Evolutionary conservation across 331 rosid species (phyloP).

Genomic region (Telfairia occidentalis): DNA sequence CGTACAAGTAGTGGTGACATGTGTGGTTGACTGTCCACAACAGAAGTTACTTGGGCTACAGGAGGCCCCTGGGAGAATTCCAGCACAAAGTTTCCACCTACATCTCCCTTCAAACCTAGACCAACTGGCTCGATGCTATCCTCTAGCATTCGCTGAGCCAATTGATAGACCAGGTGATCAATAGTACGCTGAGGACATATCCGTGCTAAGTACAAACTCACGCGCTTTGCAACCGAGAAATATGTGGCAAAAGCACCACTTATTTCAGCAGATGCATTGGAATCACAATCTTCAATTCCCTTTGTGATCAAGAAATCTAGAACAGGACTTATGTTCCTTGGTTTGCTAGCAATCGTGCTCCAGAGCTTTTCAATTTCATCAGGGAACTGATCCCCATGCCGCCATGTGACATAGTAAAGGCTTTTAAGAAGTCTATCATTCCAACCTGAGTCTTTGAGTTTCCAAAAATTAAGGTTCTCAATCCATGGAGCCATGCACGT

Average conservation of each 20-base stretch:
- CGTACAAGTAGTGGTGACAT: conserved; percentile 99
- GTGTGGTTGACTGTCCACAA: conserved; percentile 90
- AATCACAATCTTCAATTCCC: conserved; percentile 99
- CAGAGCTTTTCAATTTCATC: conserved; percentile 99
- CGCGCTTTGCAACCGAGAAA: conserved; percentile 95
- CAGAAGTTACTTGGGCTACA: conserved; percentile 73
- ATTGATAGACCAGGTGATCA: conserved; percentile 92
- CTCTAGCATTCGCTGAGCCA: conserved; percentile 91
- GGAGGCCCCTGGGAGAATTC: conserved; percentile 99
- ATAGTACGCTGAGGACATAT: conserved; percentile 97
- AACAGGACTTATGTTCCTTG: conserved; percentile 92
- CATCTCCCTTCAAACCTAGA: conserved; percentile 58
- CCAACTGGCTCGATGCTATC: conserved; percentile 76
- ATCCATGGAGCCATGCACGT: conserved; percentile 99
- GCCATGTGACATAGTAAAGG: conserved; percentile 93
- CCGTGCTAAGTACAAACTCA: conserved; percentile 87
- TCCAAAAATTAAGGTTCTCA: conserved; percentile 95
- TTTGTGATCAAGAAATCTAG: conserved; percentile 93
- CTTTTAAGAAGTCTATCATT: conserved; percentile 89
- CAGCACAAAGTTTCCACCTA: conserved; percentile 63
- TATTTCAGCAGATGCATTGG: conserved; percentile 96
- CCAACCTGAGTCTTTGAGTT: conserved; percentile 96
- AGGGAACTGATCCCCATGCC: conserved; percentile 97
- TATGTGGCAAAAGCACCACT: conserved; percentile 99
- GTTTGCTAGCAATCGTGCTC: conserved; percentile 99